Percentiles rank a stretch among this genome's conserved stretches.
These are phyloP conservation scores for Rhododendron mucronatum DNA, from an alignment of 148 eudicot genomes.

Conservation along the genomic window DNA sequence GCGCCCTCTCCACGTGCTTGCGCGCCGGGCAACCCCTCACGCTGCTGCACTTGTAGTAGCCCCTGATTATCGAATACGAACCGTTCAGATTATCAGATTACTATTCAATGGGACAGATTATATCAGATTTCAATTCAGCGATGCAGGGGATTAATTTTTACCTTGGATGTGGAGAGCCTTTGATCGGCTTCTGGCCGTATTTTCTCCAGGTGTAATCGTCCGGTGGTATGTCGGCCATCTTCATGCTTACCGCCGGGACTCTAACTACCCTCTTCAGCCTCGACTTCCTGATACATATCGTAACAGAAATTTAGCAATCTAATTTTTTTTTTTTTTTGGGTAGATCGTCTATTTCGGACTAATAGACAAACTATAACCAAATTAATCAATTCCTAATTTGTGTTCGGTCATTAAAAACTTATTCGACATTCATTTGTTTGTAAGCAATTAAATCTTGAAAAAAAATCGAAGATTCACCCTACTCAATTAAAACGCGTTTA, in stretches of 20 bases:
- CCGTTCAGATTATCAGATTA: not conserved
- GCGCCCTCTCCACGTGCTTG: constrained; percentile 79
- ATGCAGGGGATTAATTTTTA: constrained; percentile 8
- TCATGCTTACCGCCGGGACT: constrained; percentile 76
- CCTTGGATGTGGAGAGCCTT: constrained; percentile 98
- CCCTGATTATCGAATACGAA: constrained; percentile 32
- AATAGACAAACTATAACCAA: not conserved
- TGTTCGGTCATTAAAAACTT: too few relatives aligned
- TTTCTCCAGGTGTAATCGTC: constrained; percentile 98
- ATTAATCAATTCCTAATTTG: not conserved
- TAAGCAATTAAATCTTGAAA: too few relatives aligned
- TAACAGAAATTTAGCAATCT: not conserved
- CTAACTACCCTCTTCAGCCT: constrained; percentile 71
- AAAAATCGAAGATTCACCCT: too few relatives aligned
- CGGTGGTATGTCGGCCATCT: constrained; percentile 91
- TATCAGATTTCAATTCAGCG: too few relatives aligned
- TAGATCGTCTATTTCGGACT: not conserved
- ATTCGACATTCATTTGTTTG: too few relatives aligned
- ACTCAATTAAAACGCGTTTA: too few relatives aligned
- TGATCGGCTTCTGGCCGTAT: constrained; percentile 95
- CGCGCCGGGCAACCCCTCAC: constrained; percentile 88
- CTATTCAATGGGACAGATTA: not conserved
- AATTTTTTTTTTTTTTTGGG: not conserved
- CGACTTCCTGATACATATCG: constrained; percentile 48
- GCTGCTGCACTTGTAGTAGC: constrained; percentile 95